Evolutionary conservation across 139 green algal genomes (phyloP).

Genomic region (Tetraselmis chui): DNA sequence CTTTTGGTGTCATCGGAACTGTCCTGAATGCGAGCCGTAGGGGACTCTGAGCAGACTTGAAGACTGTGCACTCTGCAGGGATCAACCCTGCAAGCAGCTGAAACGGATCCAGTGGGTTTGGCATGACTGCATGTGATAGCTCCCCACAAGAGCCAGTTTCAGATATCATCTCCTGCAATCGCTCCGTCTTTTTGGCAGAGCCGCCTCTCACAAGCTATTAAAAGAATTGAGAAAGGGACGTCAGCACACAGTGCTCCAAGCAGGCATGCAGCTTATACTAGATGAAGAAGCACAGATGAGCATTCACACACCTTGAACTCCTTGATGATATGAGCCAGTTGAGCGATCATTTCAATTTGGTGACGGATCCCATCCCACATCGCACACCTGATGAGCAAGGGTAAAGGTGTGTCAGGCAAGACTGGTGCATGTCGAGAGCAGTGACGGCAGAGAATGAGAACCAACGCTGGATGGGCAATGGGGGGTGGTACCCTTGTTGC

Average conservation of each 20-base stretch:
- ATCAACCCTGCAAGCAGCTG: slow-evolving; percentile 62
- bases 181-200: slow-evolving; percentile 38
- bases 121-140: slow-evolving; percentile 50
- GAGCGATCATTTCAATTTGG: slow-evolving; percentile 64
- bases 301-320: slow-evolving; percentile 39
- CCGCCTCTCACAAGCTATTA: slow-evolving; percentile 28
- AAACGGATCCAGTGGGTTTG: slow-evolving; percentile 69
- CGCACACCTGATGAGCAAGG: slow-evolving; percentile 6
- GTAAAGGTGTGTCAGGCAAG: too few species aligned
- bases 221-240: too few species aligned
- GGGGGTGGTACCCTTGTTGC: background rate
- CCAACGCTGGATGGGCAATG: background rate
- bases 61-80: slow-evolving; percentile 72
- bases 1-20: too few species aligned
- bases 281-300: background rate
- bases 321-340: slow-evolving; percentile 53
- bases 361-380: slow-evolving; percentile 50
- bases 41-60: slow-evolving; percentile 84
- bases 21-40: slow-evolving; percentile 64
- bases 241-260: too few species aligned
- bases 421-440: too few species aligned
- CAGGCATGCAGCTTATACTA: too few species aligned
- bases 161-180: slow-evolving; percentile 33
- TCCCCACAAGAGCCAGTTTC: slow-evolving; percentile 52
- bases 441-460: too few species aligned